Evolutionary conservation across 352 stramenopile species (phyloP).

Genomic region (Blastocystis sp.): DNA sequence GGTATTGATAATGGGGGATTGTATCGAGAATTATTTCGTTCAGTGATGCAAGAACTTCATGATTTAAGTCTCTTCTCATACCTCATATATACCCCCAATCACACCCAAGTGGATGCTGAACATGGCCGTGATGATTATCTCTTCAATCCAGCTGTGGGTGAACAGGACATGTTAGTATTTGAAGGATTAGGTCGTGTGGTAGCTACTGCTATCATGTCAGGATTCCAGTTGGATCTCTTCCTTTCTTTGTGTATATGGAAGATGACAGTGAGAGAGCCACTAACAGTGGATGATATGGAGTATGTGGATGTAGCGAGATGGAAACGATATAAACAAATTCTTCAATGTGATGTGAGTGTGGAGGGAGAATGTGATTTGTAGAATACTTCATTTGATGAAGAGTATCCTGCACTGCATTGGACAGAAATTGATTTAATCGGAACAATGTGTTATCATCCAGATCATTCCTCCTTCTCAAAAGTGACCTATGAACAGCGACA

Average conservation of each 20-base stretch:
- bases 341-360: background rate
- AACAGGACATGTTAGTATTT: background rate
- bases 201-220: background rate
- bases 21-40: slow-evolving; percentile 46
- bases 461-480: background rate
- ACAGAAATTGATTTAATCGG: background rate
- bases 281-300: background rate
- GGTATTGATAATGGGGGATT: slow-evolving; percentile 52
- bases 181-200: slow-evolving; percentile 7
- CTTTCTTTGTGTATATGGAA: slow-evolving; percentile 12
- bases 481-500: background rate
- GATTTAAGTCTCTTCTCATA: background rate
- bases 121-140: slow-evolving; percentile 27
- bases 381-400: background rate
- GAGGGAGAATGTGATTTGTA: background rate
- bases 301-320: background rate
- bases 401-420: background rate
- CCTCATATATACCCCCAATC: background rate
- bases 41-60: slow-evolving; percentile 56
- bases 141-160: background rate
- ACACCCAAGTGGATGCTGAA: background rate
- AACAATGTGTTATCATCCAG: background rate
- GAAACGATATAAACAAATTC: background rate
- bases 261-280: background rate
- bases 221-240: slow-evolving; percentile 37